phyloP scores from a whole-genome alignment of 495 filamentous ascomycete species.

The Tuber calosporum region DNA sequence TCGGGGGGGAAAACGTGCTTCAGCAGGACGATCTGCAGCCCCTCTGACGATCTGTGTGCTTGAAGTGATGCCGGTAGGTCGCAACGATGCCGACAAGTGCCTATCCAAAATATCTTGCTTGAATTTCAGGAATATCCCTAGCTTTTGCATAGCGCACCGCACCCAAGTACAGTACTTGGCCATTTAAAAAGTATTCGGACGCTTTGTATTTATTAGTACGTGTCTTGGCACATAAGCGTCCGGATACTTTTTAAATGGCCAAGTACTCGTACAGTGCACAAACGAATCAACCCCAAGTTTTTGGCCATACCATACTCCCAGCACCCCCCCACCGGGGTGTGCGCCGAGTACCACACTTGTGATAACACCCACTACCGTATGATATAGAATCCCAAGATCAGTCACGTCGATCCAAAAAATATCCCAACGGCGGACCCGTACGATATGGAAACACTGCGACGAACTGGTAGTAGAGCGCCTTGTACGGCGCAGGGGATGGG shows the following conservation, averaged over 20 bases:
- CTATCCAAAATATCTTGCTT: background rate
- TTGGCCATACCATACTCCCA: too few relatives aligned
- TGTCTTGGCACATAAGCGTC: too few relatives aligned
- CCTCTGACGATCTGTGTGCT: background rate
- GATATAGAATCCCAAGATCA: background rate
- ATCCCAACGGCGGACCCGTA: background rate
- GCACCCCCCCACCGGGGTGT: too few relatives aligned
- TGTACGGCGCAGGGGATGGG: background rate
- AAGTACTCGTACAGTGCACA: too few relatives aligned
- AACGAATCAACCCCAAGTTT: too few relatives aligned
- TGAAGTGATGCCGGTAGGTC: background rate
- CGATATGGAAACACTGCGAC: background rate
- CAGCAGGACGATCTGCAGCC: background rate
- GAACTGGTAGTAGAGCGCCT: background rate
- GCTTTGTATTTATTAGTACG: too few relatives aligned
- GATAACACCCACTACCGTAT: background rate
- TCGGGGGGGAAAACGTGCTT: background rate
- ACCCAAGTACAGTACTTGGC: too few relatives aligned
- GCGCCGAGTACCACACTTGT: conserved; percentile 1
- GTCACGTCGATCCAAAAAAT: background rate
- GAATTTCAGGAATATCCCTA: conserved; percentile 7
- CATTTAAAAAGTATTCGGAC: too few relatives aligned
- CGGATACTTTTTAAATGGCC: too few relatives aligned
- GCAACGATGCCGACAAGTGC: background rate
- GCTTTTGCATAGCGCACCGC: background rate